phyloP scores from a whole-genome alignment of 1,284 basidiomycete species.

The Rhodotorula sp. region DNA sequence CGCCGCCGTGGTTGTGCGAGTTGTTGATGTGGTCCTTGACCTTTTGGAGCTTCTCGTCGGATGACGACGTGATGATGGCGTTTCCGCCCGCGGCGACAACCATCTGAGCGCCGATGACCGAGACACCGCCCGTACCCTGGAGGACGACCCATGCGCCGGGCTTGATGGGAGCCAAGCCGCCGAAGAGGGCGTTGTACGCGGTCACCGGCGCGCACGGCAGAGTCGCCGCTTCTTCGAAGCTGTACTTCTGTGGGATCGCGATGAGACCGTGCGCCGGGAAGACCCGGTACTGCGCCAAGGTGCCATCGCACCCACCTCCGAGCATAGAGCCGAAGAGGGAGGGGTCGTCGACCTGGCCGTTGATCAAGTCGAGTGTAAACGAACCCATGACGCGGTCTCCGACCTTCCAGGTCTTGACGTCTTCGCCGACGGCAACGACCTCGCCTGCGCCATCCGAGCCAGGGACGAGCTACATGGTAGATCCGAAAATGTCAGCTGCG shows the following conservation, averaged over 20 bases:
- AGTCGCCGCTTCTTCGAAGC: conserved; percentile 8
- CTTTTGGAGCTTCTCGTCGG: conserved; percentile 60
- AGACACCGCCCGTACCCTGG: conserved; percentile 54
- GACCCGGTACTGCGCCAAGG: conserved; percentile 3
- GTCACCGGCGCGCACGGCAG: conserved; percentile 8
- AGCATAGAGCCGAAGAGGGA: neutral
- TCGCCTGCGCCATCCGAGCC: conserved; percentile 52
- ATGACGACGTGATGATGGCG: conserved; percentile 63
- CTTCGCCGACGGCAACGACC: conserved; percentile 49
- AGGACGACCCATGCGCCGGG: conserved; percentile 52
- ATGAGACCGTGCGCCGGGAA: conserved; percentile 5
- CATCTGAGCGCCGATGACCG: conserved; percentile 57
- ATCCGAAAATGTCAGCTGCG: too few relatives aligned
- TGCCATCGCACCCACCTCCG: conserved; percentile 9
- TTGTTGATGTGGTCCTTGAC: conserved; percentile 50
- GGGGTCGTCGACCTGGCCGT: conserved; percentile 5
- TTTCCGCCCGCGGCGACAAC: conserved; percentile 60
- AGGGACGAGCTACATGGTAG: conserved; percentile 46
- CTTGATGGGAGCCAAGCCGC: conserved; percentile 38
- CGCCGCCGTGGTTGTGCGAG: conserved; percentile 48
- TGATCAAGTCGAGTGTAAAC: conserved; percentile 2
- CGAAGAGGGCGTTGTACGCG: conserved; percentile 40
- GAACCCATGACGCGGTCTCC: conserved; percentile 8
- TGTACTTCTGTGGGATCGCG: neutral
- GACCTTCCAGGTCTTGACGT: conserved; percentile 36